These are phyloP conservation scores for Enterocytospora artemiae DNA, from an alignment of 371 early-diverging fungal genomes.

Conservation along the genomic window DNA sequence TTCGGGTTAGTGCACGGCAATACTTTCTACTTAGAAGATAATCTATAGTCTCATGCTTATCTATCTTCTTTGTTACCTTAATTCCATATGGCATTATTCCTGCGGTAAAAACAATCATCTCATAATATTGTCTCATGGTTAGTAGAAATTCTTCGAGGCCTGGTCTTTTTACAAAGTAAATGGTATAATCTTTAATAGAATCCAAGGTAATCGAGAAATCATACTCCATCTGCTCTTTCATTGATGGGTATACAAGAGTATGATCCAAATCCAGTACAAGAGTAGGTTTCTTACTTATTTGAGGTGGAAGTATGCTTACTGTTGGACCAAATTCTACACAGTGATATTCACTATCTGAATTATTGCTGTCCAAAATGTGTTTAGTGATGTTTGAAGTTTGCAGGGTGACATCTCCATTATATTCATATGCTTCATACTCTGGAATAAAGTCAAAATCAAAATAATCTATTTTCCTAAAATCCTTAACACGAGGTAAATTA, in stretches of 20 bases:
- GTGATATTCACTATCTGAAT: neutral
- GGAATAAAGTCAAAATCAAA: no score
- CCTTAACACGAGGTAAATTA: no score
- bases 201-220: conserved; percentile 38
- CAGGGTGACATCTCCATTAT: no score
- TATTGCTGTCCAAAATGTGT: no score
- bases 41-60: conserved; percentile 67
- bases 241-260: conserved; percentile 75
- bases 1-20: conserved; percentile 80
- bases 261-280: conserved; percentile 86
- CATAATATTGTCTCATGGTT: conserved; percentile 69
- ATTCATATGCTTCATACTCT: no score
- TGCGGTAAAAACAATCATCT: conserved; percentile 85
- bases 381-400: no score
- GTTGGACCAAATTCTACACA: neutral
- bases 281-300: conserved; percentile 52
- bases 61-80: conserved; percentile 80
- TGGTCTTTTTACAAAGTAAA: conserved; percentile 40
- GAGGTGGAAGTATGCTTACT: neutral
- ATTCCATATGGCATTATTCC: conserved; percentile 70
- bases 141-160: conserved; percentile 47
- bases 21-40: conserved; percentile 82
- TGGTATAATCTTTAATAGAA: neutral
- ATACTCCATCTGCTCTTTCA: conserved; percentile 35
- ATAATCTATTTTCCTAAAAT: no score